phyloP scores from a whole-genome alignment of 495 filamentous ascomycete species.

The Lophiostoma macrostomum region DNA sequence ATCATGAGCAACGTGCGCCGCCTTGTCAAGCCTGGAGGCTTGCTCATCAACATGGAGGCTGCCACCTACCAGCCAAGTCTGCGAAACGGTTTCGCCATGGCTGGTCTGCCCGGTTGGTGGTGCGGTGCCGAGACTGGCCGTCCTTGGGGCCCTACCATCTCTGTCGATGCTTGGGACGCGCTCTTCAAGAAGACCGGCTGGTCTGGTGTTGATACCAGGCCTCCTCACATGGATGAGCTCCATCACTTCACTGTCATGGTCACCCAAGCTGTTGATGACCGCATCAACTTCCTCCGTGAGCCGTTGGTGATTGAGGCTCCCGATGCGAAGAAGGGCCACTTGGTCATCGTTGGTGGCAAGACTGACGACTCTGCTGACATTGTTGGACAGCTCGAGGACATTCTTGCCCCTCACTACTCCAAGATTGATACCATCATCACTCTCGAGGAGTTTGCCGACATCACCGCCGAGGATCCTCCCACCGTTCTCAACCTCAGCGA shows the following conservation, averaged over 20 bases:
- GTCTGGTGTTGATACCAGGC: constrained; percentile 1
- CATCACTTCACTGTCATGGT: neutral
- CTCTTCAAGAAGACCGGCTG: neutral
- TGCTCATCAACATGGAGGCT: constrained; percentile 1
- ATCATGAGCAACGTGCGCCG: neutral
- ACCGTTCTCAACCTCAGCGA: neutral
- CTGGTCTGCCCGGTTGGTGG: constrained; percentile 15
- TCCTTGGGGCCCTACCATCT: neutral
- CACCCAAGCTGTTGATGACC: constrained; percentile 2
- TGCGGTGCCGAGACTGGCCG: constrained; percentile 4
- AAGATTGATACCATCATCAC: neutral
- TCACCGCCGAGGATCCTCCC: neutral
- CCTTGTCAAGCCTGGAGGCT: constrained; percentile 16
- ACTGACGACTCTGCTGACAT: neutral
- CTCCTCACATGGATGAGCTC: neutral
- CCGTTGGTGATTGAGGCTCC: neutral
- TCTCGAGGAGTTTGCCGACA: neutral
- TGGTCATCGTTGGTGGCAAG: neutral
- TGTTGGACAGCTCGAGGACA: neutral
- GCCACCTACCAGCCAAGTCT: neutral
- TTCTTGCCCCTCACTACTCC: neutral
- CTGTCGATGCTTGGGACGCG: neutral
- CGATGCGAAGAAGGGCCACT: neutral
- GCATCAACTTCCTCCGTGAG: neutral
- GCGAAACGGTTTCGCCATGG: neutral